Evolutionary conservation across 768 basidiomycete genomes (phyloP).

Genomic region (Antrodiella citrinella): DNA sequence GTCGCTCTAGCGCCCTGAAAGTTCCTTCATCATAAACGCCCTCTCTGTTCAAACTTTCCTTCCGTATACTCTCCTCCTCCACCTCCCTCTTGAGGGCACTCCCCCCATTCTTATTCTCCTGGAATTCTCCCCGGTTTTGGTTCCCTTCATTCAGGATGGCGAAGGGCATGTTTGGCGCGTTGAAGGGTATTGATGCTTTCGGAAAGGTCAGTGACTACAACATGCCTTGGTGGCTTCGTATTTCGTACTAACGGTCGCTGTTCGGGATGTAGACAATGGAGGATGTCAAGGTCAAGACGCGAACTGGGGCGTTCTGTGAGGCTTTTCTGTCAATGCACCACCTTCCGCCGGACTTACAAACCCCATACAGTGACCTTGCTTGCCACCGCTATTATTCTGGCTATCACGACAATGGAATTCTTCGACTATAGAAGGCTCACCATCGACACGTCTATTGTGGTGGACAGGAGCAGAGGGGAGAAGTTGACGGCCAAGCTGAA

Average conservation of each 20-base stretch:
- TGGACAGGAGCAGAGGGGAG: slow-evolving; percentile 93
- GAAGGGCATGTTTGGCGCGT: slow-evolving; percentile 63
- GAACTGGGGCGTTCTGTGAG: slow-evolving; percentile 85
- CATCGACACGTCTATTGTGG: slow-evolving; percentile 86
- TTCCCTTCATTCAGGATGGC: slow-evolving; percentile 40
- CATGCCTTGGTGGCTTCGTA: neutral
- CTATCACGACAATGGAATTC: slow-evolving; percentile 90
- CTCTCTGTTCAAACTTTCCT: neutral
- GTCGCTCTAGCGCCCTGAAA: slow-evolving; percentile 4
- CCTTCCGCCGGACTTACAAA: too few relatives aligned
- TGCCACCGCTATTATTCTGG: slow-evolving; percentile 85
- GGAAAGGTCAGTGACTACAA: slow-evolving; percentile 69
- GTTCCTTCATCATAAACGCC: neutral
- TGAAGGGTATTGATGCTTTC: slow-evolving; percentile 97
- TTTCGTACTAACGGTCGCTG: neutral
- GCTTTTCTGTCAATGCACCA: too few relatives aligned
- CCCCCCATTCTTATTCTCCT: slow-evolving; percentile 1
- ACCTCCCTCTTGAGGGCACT: too few relatives aligned
- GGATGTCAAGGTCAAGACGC: slow-evolving; percentile 98
- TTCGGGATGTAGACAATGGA: slow-evolving; percentile 75
- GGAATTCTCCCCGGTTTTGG: neutral
- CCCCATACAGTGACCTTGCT: slow-evolving; percentile 86
- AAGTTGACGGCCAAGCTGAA: slow-evolving; percentile 88
- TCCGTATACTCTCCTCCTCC: slow-evolving; percentile 3
- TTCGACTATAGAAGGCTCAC: slow-evolving; percentile 86